A percentile compares a stretch with the other conserved stretches of the same genome.
Evolutionary conservation across 2,329 filamentous ascomycete species (phyloP).

Genomic region (Aspergillus floridensis): DNA sequence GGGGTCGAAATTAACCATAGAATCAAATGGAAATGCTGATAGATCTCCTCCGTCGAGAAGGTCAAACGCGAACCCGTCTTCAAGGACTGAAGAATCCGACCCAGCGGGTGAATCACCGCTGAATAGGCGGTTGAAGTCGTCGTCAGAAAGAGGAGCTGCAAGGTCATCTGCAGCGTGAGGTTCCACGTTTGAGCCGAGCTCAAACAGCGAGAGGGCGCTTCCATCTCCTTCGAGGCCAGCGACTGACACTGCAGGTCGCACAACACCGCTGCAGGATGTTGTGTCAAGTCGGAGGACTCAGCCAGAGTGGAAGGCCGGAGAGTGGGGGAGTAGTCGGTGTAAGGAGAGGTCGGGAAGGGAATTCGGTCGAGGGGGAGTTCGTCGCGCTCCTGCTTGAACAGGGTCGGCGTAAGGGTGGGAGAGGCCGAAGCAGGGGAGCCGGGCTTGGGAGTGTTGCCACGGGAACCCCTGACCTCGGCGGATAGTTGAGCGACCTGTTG

Average conservation of each 20-base stretch:
- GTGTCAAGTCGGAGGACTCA: conserved; percentile 85
- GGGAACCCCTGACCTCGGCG: conserved; percentile 44
- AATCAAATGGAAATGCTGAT: conserved; percentile 53
- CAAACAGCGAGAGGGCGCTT: conserved; percentile 44
- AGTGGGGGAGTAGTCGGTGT: conserved; percentile 40
- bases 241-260: conserved; percentile 99
- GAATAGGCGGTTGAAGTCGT: conserved; percentile 61
- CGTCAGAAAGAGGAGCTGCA: conserved; percentile 66
- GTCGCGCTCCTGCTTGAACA: conserved; percentile 47
- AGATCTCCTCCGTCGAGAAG: conserved; percentile 54
- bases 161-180: conserved; percentile 57
- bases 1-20: conserved; percentile 56
- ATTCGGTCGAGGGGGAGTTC: conserved; percentile 43
- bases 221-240: conserved; percentile 57
- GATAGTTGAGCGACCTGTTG: conserved; percentile 52
- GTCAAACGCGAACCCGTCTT: conserved; percentile 72
- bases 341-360: conserved; percentile 39
- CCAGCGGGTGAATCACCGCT: conserved; percentile 66
- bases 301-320: conserved; percentile 44
- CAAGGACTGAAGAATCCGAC: conserved; percentile 72
- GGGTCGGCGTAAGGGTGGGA: conserved; percentile 39
- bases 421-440: conserved; percentile 34
- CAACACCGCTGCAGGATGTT: conserved; percentile 99
- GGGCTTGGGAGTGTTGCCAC: conserved; percentile 39
- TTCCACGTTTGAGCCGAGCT: conserved; percentile 38